These are phyloP conservation scores for Grammothele lineata DNA, from an alignment of 768 basidiomycete species.

Conservation along the genomic window DNA sequence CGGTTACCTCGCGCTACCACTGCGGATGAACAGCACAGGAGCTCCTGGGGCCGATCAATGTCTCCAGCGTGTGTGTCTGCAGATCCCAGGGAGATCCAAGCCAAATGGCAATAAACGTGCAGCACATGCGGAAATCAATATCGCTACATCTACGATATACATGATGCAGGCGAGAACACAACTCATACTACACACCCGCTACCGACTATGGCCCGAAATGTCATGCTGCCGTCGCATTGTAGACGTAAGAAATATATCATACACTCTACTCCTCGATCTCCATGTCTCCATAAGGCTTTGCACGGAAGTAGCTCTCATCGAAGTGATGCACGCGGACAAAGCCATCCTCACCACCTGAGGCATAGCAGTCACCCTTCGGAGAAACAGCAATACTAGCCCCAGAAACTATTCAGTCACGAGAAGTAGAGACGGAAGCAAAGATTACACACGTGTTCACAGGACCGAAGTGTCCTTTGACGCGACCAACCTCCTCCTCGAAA, in stretches of 20 bases:
- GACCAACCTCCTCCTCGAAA: conserved; percentile 94
- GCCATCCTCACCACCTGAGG: conserved; percentile 96
- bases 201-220: background rate
- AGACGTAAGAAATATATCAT: background rate
- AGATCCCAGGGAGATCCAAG: too few species aligned
- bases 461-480: conserved; percentile 97
- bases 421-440: too few species aligned
- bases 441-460: conserved; percentile 88
- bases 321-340: conserved; percentile 90
- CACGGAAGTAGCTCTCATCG: conserved; percentile 91
- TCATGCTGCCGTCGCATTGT: too few species aligned
- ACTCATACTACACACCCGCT: background rate
- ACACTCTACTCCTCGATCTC: conserved; percentile 56
- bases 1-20: too few species aligned
- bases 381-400: conserved; percentile 85
- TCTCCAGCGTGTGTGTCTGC: too few species aligned
- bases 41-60: too few species aligned
- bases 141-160: conserved; percentile 11
- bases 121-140: conserved; percentile 9
- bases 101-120: conserved; percentile 9
- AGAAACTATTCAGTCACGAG: conserved; percentile 9
- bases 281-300: conserved; percentile 87
- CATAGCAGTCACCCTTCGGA: conserved; percentile 82
- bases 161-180: conserved; percentile 7
- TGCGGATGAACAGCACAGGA: too few species aligned